Evolutionary conservation across 768 basidiomycete genomes (phyloP).

Genomic region (Fibroporia radiculosa): DNA sequence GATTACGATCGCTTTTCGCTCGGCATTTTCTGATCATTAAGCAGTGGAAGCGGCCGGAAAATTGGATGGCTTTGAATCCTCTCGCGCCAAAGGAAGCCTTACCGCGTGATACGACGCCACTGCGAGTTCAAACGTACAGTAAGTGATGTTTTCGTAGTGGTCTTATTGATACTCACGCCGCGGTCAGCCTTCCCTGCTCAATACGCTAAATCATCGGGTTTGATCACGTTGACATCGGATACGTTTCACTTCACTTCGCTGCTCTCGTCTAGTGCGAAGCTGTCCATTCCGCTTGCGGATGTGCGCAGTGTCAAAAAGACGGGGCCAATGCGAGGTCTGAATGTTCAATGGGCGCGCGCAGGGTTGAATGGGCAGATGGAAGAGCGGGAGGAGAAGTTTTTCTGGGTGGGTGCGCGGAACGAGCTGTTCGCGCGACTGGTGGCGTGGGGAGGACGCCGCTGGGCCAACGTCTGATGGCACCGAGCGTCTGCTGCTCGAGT

Average conservation of each 20-base stretch:
- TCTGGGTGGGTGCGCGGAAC: slow-evolving; percentile 54
- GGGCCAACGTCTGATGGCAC: slow-evolving; percentile 28
- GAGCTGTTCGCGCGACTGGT: slow-evolving; percentile 61
- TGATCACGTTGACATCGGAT: slow-evolving; percentile 48
- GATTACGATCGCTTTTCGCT: slow-evolving; percentile 5
- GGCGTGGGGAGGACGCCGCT: slow-evolving; percentile 39
- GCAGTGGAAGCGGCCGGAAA: slow-evolving; percentile 18
- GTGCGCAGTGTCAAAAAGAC: slow-evolving; percentile 53
- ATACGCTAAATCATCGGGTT: slow-evolving; percentile 42
- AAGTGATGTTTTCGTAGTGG: background rate
- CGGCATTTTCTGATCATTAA: background rate
- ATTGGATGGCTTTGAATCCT: slow-evolving; percentile 12
- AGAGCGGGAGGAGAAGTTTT: slow-evolving; percentile 45
- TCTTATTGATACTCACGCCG: background rate
- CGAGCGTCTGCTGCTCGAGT: background rate
- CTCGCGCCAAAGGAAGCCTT: slow-evolving; percentile 8
- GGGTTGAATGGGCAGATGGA: slow-evolving; percentile 21
- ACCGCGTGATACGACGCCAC: slow-evolving; percentile 3
- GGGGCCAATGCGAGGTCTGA: slow-evolving; percentile 45
- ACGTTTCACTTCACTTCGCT: slow-evolving; percentile 50
- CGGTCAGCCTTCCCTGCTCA: slow-evolving; percentile 54
- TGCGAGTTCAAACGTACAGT: slow-evolving; percentile 18
- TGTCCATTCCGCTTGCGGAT: slow-evolving; percentile 36
- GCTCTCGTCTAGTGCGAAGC: slow-evolving; percentile 34
- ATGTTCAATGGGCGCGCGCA: slow-evolving; percentile 34